Conservation (phyloP, 1,284 basidiomycete species). For the Afroboletus lepidellus region DNA sequence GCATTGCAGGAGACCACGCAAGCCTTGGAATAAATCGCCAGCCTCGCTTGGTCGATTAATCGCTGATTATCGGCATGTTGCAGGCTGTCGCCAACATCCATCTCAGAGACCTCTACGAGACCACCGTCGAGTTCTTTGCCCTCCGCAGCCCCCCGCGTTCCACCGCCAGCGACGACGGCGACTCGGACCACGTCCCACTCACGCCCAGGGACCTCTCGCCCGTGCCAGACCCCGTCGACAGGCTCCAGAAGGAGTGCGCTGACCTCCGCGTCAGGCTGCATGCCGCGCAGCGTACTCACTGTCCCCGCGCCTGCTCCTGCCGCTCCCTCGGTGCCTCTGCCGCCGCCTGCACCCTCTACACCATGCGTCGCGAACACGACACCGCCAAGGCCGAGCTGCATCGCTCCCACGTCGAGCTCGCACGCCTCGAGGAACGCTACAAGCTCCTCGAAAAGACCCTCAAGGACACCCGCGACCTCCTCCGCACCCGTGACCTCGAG, state of each 20-base stretch:
- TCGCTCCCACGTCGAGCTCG: conserved; percentile 50
- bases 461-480: conserved; percentile 49
- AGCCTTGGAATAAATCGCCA: background rate
- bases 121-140: conserved; percentile 60
- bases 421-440: conserved; percentile 58
- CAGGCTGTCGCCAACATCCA: conserved; percentile 51
- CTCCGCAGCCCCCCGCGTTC: conserved; percentile 37
- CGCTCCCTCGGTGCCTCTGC: conserved; percentile 31
- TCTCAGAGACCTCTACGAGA: conserved; percentile 56
- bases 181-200: conserved; percentile 24
- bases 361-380: conserved; percentile 61
- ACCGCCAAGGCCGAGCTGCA: conserved; percentile 53
- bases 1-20: conserved; percentile 14
- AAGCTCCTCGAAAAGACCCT: conserved; percentile 57
- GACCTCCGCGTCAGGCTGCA: conserved; percentile 48
- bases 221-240: conserved; percentile 19
- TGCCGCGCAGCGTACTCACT: conserved; percentile 38
- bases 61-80: conserved; percentile 25
- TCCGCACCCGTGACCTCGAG: conserved; percentile 52
- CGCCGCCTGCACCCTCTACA: conserved; percentile 34
- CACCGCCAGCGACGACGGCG: conserved; percentile 26
- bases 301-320: conserved; percentile 40
- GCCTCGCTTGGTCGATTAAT: background rate
- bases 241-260: conserved; percentile 26
- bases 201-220: conserved; percentile 31